Conservation (phyloP, 2,329 filamentous ascomycete genomes). For the Exophiala lecanii-corni region DNA sequence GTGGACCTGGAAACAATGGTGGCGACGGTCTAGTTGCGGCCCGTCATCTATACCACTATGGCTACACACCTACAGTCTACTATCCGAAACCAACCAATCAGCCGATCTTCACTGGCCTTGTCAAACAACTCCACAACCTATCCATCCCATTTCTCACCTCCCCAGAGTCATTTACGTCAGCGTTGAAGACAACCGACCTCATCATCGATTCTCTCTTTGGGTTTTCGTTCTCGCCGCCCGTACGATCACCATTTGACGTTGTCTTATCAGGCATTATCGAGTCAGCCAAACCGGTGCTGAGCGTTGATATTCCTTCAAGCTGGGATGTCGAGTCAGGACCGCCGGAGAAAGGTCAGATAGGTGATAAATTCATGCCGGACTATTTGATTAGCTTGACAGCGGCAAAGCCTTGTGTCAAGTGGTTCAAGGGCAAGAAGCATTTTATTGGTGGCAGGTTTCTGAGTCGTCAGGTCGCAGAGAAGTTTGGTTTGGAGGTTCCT, state of each 20-base stretch:
- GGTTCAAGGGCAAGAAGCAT: slow-evolving; percentile 74
- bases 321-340: slow-evolving; percentile 91
- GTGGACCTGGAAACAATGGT: slow-evolving; percentile 71
- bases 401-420: slow-evolving; percentile 81
- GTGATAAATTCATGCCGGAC: slow-evolving; percentile 73
- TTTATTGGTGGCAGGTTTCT: slow-evolving; percentile 92
- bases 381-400: slow-evolving; percentile 85
- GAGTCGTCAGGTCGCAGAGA: slow-evolving; percentile 68
- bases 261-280: slow-evolving; percentile 72
- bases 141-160: slow-evolving; percentile 66
- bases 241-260: slow-evolving; percentile 83
- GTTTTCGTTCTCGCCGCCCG: slow-evolving; percentile 87
- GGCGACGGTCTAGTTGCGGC: slow-evolving; percentile 94
- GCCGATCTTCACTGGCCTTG: slow-evolving; percentile 80
- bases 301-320: slow-evolving; percentile 87
- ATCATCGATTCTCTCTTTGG: slow-evolving; percentile 92
- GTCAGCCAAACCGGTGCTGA: slow-evolving; percentile 70
- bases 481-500: slow-evolving; percentile 80
- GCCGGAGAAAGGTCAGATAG: slow-evolving; percentile 64
- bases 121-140: slow-evolving; percentile 78
- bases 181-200: slow-evolving; percentile 67
- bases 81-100: slow-evolving; percentile 91
- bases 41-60: slow-evolving; percentile 84
- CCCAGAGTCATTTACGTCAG: slow-evolving; percentile 63
- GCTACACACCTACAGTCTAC: slow-evolving; percentile 82